These are phyloP conservation scores for Capsicum chinense DNA, from an alignment of 257 asterid genomes.

Conservation along the genomic window DNA sequence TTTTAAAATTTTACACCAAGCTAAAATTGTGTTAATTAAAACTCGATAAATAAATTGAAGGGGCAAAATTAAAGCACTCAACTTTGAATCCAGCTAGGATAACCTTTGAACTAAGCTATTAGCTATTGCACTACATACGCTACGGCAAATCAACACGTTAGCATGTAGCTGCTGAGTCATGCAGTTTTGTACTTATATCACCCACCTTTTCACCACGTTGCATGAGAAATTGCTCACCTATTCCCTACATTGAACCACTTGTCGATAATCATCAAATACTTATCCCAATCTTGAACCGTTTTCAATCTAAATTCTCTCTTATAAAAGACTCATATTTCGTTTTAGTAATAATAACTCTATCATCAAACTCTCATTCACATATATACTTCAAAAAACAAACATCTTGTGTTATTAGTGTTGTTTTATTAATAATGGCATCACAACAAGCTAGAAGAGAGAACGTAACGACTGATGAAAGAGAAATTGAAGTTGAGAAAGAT, in stretches of 20 bases:
- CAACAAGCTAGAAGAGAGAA: constrained; percentile 54
- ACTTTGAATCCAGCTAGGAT: background rate
- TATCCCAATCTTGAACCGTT: background rate
- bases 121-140: background rate
- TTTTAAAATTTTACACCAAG: too few relatives aligned
- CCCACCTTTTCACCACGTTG: constrained; percentile 11
- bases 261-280: background rate
- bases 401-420: background rate
- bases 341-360: background rate
- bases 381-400: background rate
- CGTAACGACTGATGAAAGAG: constrained; percentile 38
- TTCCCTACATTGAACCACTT: background rate
- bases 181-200: background rate
- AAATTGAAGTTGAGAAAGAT: constrained; percentile 50
- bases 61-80: too few relatives aligned
- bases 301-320: background rate
- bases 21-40: too few relatives aligned
- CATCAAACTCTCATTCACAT: constrained; percentile 21
- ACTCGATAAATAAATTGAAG: too few relatives aligned
- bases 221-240: background rate
- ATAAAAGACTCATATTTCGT: background rate
- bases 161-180: constrained; percentile 25
- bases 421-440: constrained; percentile 44
- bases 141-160: background rate
- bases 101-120: background rate